A percentile compares a stretch with the other conserved stretches of the same genome.
phyloP scores from a whole-genome alignment of 441 rosid species.

The Populus hybrid region DNA sequence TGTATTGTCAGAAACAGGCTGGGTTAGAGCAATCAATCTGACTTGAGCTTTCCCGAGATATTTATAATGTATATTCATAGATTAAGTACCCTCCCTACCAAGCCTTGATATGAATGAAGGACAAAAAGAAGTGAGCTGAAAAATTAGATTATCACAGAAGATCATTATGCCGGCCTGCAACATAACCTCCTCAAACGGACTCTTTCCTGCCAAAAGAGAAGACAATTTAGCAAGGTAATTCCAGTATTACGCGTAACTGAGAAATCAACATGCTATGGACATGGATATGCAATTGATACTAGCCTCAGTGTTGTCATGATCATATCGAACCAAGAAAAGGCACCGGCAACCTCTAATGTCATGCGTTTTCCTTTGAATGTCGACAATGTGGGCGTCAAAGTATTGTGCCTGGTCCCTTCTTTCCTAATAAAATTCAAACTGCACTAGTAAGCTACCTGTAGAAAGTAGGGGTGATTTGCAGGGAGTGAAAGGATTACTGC shows the following conservation, averaged over 20 bases:
- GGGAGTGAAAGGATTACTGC: neutral
- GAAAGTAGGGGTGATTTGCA: neutral
- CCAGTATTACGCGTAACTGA: neutral
- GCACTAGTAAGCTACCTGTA: neutral
- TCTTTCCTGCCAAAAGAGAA: neutral
- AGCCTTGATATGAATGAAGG: neutral
- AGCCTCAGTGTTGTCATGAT: conserved; percentile 54
- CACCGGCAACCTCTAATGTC: conserved; percentile 76
- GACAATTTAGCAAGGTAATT: neutral
- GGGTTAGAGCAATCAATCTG: neutral
- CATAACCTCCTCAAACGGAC: conserved; percentile 2
- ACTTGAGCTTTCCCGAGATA: neutral
- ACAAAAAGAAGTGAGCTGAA: neutral
- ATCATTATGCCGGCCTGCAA: neutral
- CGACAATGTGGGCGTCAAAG: conserved; percentile 52
- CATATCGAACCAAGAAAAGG: conserved; percentile 44
- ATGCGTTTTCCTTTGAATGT: conserved; percentile 51
- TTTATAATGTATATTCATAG: neutral
- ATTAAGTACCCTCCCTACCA: neutral
- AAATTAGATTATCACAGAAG: neutral
- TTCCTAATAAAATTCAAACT: conserved; percentile 33
- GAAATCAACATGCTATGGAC: neutral
- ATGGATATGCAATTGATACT: neutral
- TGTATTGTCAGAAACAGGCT: neutral
- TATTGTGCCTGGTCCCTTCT: conserved; percentile 56